phyloP scores from a whole-genome alignment of 192 early-diverging fungal species.

The Spinellus fusiger region DNA sequence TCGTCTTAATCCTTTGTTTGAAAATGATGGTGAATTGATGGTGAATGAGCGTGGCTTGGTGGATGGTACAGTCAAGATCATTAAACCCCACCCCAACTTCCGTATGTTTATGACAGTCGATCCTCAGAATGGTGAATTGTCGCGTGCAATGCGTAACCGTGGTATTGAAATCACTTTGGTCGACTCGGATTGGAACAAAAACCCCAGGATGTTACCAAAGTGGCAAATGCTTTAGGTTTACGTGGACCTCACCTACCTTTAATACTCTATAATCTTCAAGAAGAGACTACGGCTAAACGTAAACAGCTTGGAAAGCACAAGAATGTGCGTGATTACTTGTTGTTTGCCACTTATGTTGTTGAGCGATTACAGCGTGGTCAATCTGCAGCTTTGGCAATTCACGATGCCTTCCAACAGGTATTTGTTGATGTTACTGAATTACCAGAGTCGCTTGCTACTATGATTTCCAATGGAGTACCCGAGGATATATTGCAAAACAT shows the following conservation, averaged over 20 bases:
- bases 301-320: slow-evolving; percentile 25
- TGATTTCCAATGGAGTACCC: background rate
- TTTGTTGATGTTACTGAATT: slow-evolving; percentile 29
- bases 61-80: slow-evolving; percentile 69
- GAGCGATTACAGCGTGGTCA: slow-evolving; percentile 51
- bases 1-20: slow-evolving; percentile 89
- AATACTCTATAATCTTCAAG: slow-evolving; percentile 37
- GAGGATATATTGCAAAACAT: slow-evolving; percentile 13
- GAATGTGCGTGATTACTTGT: slow-evolving; percentile 41
- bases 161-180: slow-evolving; percentile 85
- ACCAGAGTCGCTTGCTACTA: background rate
- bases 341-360: slow-evolving; percentile 36
- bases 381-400: slow-evolving; percentile 30
- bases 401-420: slow-evolving; percentile 39
- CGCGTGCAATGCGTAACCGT: slow-evolving; percentile 96
- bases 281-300: slow-evolving; percentile 24
- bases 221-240: slow-evolving; percentile 42
- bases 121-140: slow-evolving; percentile 87
- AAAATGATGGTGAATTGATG: slow-evolving; percentile 79
- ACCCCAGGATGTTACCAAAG: slow-evolving; percentile 41
- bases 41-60: slow-evolving; percentile 89
- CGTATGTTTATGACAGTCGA: slow-evolving; percentile 95
- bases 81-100: slow-evolving; percentile 84
- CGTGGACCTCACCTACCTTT: slow-evolving; percentile 33
- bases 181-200: slow-evolving; percentile 44